A percentile compares a stretch with the other conserved stretches of the same genome.
Evolutionary conservation across 2,329 filamentous ascomycete genomes (phyloP).

Genomic region (Monosporascus sp.): DNA sequence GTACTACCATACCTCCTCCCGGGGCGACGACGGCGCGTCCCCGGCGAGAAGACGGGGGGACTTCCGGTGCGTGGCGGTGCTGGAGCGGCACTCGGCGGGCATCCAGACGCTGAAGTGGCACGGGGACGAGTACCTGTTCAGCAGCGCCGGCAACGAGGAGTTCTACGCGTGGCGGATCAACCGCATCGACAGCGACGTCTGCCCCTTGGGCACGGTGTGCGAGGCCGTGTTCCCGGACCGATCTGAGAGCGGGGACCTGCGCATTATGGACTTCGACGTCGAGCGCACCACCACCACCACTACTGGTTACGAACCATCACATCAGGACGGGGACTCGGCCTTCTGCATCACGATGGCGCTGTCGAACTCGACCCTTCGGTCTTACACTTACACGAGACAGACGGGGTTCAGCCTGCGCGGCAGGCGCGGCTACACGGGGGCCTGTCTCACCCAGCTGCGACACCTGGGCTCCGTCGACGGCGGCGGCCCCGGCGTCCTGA

Average conservation of each 20-base stretch:
- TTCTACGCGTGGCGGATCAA: conserved; percentile 77
- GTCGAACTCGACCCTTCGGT: conserved; percentile 76
- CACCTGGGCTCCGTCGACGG: conserved; percentile 31
- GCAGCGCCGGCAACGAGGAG: conserved; percentile 82
- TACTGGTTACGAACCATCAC: conserved; percentile 8
- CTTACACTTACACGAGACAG: conserved; percentile 42
- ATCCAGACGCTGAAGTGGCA: conserved; percentile 79
- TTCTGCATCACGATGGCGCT: conserved; percentile 68
- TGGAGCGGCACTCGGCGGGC: conserved; percentile 77
- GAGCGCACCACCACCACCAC: conserved; percentile 17
- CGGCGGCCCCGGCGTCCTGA: conserved; percentile 44
- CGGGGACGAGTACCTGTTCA: conserved; percentile 68
- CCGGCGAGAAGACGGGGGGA: neutral
- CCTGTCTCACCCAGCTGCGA: conserved; percentile 66
- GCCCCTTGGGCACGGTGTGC: conserved; percentile 49
- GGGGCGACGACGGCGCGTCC: conserved; percentile 8
- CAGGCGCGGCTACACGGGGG: conserved; percentile 59
- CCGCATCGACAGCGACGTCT: conserved; percentile 43
- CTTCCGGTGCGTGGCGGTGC: conserved; percentile 51
- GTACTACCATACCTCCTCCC: conserved; percentile 25
- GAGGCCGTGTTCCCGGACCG: conserved; percentile 50
- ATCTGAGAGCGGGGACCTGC: conserved; percentile 57
- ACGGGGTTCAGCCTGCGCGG: conserved; percentile 46
- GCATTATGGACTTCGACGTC: conserved; percentile 76
- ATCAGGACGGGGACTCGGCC: conserved; percentile 3